A percentile compares a stretch with the other conserved stretches of the same genome.
Conservation (phyloP, 2,329 filamentous ascomycete genomes). For the Neocucurbitaria cava region DNA sequence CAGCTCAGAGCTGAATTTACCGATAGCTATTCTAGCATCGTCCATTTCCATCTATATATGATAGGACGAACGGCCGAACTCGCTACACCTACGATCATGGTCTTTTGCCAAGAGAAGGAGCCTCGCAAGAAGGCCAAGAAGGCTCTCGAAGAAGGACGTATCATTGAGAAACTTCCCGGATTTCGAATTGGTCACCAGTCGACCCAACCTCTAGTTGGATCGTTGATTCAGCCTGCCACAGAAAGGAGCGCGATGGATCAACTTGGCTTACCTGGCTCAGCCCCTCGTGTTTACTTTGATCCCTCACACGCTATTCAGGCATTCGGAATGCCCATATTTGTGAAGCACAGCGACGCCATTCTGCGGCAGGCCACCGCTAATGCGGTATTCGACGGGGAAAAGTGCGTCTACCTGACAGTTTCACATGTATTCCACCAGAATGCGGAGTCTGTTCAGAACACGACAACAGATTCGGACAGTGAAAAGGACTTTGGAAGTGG, state of each 20-base stretch:
- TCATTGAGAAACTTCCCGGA: neutral
- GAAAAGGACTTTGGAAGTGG: neutral
- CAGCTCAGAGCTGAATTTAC: conserved; percentile 1
- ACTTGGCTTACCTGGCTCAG: neutral
- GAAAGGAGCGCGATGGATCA: neutral
- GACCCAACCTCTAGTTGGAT: neutral
- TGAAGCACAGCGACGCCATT: neutral
- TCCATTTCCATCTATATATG: conserved; percentile 13
- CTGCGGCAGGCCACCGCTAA: conserved; percentile 4
- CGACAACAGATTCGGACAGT: neutral
- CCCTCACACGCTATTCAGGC: neutral
- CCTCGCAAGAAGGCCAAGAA: conserved; percentile 2
- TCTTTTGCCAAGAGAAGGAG: conserved; percentile 1
- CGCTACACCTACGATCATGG: conserved; percentile 9
- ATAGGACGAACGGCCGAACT: conserved; percentile 4
- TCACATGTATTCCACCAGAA: neutral
- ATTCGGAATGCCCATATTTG: conserved; percentile 3
- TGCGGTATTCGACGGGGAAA: neutral
- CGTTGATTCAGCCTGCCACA: neutral
- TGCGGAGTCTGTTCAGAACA: neutral
- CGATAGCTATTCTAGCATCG: conserved; percentile 3
- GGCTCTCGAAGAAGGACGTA: neutral
- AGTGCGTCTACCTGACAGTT: neutral
- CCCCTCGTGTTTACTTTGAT: neutral
- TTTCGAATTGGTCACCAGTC: neutral